Percentiles rank a stretch among this genome's conserved stretches.
Evolutionary conservation across 805 yeast genomes (phyloP).

Genomic region (Starmerella stigmatis): DNA sequence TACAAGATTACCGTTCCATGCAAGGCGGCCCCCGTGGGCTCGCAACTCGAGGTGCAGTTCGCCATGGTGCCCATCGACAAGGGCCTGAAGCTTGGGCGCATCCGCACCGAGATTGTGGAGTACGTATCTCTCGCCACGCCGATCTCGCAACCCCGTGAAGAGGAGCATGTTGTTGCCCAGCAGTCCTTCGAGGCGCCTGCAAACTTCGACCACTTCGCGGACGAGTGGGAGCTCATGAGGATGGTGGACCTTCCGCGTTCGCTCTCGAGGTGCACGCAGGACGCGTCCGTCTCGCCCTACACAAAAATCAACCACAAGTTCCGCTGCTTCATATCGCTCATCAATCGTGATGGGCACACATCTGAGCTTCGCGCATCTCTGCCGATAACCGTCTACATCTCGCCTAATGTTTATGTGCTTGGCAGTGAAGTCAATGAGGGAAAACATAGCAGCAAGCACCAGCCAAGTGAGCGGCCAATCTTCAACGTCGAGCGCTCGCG

Average conservation of each 20-base stretch:
- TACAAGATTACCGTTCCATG: constrained; percentile 78
- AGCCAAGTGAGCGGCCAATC: constrained; percentile 14
- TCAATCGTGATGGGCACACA: constrained; percentile 84
- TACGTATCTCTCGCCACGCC: constrained; percentile 42
- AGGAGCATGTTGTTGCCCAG: constrained; percentile 54
- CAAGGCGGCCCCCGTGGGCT: constrained; percentile 84
- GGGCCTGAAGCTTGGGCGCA: constrained; percentile 67
- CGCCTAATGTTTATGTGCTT: constrained; percentile 67
- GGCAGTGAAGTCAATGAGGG: constrained; percentile 3
- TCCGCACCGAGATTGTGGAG: constrained; percentile 60
- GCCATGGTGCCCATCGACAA: constrained; percentile 69
- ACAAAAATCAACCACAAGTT: constrained; percentile 82
- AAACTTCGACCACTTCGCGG: constrained; percentile 31
- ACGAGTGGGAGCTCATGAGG: constrained; percentile 65
- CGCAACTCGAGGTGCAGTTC: constrained; percentile 58
- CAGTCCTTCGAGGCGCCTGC: constrained; percentile 35
- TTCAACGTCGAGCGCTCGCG: constrained; percentile 17
- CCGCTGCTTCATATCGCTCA: constrained; percentile 64
- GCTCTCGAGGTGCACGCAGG: constrained; percentile 72
- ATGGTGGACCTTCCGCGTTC: constrained; percentile 58
- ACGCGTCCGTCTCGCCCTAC: constrained; percentile 58
- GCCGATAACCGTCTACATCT: constrained; percentile 65
- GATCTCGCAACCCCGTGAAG: constrained; percentile 50
- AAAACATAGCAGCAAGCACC: constrained; percentile 29
- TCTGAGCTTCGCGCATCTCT: constrained; percentile 86